Conservation (phyloP, 352 stramenopile species). For the Pythium grandisporangium region DNA sequence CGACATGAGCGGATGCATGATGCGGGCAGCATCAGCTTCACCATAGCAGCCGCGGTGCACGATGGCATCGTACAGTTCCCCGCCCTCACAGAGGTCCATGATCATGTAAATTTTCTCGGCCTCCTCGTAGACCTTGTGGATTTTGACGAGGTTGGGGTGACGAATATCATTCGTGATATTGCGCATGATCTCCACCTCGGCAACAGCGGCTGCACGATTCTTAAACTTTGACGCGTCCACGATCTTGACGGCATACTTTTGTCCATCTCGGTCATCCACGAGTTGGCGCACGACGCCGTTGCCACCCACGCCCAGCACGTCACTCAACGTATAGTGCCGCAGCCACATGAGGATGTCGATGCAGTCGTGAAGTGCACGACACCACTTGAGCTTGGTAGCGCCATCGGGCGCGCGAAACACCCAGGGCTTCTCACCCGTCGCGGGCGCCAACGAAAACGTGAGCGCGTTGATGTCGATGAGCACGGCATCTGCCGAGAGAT, state of each 20-base stretch:
- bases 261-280: slow-evolving; percentile 41
- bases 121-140: slow-evolving; percentile 80
- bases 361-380: slow-evolving; percentile 52
- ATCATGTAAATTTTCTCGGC: slow-evolving; percentile 77
- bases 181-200: slow-evolving; percentile 72
- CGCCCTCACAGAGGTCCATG: slow-evolving; percentile 57
- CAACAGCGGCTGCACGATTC: slow-evolving; percentile 54
- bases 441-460: slow-evolving; percentile 44
- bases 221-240: slow-evolving; percentile 72
- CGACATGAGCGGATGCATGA: slow-evolving; percentile 59
- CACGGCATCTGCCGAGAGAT: slow-evolving; percentile 43
- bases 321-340: slow-evolving; percentile 55
- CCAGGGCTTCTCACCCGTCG: slow-evolving; percentile 45
- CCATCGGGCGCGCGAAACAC: slow-evolving; percentile 40
- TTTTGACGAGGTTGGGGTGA: slow-evolving; percentile 66
- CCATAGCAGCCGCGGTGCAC: slow-evolving; percentile 56
- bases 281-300: slow-evolving; percentile 65
- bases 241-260: slow-evolving; percentile 65
- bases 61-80: slow-evolving; percentile 71
- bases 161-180: slow-evolving; percentile 77
- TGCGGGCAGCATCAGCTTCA: slow-evolving; percentile 45
- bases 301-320: slow-evolving; percentile 58
- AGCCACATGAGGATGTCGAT: slow-evolving; percentile 75
- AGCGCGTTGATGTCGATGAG: slow-evolving; percentile 42
- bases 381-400: slow-evolving; percentile 49